These are phyloP conservation scores for Rhodofomes roseus DNA, from an alignment of 1,284 basidiomycete species.

Conservation along the genomic window DNA sequence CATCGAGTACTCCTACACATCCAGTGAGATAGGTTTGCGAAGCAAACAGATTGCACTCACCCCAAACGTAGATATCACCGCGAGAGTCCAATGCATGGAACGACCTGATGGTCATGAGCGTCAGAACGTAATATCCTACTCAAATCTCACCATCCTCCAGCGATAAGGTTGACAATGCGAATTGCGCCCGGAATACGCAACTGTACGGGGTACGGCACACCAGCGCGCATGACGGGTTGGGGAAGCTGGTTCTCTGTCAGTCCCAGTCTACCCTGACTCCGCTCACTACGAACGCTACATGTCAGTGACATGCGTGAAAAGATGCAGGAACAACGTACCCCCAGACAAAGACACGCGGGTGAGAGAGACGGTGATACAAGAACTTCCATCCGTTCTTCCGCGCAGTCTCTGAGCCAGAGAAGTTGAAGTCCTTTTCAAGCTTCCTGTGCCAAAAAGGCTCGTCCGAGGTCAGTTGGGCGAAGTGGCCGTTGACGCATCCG, in stretches of 20 bases:
- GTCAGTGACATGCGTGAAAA: not conserved
- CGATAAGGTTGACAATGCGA: slow-evolving; percentile 71
- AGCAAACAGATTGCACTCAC: slow-evolving; percentile 34
- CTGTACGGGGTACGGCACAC: slow-evolving; percentile 60
- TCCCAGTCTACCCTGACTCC: slow-evolving; percentile 59
- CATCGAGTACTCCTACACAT: slow-evolving; percentile 57
- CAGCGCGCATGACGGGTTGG: slow-evolving; percentile 31
- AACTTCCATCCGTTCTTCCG: slow-evolving; percentile 74
- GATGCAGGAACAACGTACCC: slow-evolving; percentile 46
- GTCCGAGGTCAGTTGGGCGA: slow-evolving; percentile 60
- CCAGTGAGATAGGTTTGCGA: not conserved
- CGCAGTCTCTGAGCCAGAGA: slow-evolving; percentile 63
- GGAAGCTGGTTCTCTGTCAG: slow-evolving; percentile 31
- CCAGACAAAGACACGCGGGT: slow-evolving; percentile 73
- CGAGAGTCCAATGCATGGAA: slow-evolving; percentile 76
- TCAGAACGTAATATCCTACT: not conserved
- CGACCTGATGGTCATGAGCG: slow-evolving; percentile 45
- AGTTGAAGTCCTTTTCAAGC: slow-evolving; percentile 75
- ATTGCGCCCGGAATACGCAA: slow-evolving; percentile 47
- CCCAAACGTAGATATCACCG: slow-evolving; percentile 81
- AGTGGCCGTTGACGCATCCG: slow-evolving; percentile 53
- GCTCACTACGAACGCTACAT: slow-evolving; percentile 43
- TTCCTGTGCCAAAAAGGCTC: slow-evolving; percentile 78
- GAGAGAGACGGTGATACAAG: slow-evolving; percentile 67
- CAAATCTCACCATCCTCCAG: slow-evolving; percentile 71